These are phyloP conservation scores for Pleurotus platypus DNA, from an alignment of 768 basidiomycete species.

Conservation along the genomic window DNA sequence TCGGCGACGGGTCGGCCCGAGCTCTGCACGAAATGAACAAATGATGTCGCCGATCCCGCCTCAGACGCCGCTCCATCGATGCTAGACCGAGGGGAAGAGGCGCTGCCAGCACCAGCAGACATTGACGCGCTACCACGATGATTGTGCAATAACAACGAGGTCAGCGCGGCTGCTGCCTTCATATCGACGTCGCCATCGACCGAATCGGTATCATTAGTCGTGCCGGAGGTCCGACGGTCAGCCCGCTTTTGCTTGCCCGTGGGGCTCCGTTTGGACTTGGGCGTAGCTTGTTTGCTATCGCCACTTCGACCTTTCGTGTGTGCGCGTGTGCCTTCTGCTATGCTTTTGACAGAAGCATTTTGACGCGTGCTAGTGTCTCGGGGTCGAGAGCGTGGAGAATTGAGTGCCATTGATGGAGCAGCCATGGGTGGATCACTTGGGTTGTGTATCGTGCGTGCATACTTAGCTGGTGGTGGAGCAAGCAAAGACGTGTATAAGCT, in stretches of 20 bases:
- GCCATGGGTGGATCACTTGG: slow-evolving; percentile 64
- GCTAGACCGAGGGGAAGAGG: slow-evolving; percentile 69
- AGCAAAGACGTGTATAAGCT: slow-evolving; percentile 74
- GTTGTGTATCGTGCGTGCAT: slow-evolving; percentile 78
- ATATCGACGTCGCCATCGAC: slow-evolving; percentile 55
- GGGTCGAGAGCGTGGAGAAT: slow-evolving; percentile 34
- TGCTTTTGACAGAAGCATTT: slow-evolving; percentile 29
- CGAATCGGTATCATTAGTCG: slow-evolving; percentile 27
- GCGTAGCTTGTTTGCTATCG: slow-evolving; percentile 26
- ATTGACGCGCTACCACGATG: slow-evolving; percentile 44
- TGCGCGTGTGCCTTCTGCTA: slow-evolving; percentile 44
- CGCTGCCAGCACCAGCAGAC: slow-evolving; percentile 36
- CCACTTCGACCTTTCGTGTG: slow-evolving; percentile 34
- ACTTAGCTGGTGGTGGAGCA: slow-evolving; percentile 72
- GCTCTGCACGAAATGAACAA: slow-evolving; percentile 64
- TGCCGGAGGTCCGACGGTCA: slow-evolving; percentile 20
- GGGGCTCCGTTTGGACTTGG: slow-evolving; percentile 34
- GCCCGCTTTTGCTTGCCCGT: slow-evolving; percentile 49
- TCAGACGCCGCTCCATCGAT: slow-evolving; percentile 58
- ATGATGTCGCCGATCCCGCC: slow-evolving; percentile 55
- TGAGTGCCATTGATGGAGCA: slow-evolving; percentile 42
- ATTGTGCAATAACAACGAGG: slow-evolving; percentile 64
- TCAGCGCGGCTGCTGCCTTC: slow-evolving; percentile 80
- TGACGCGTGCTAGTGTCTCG: slow-evolving; percentile 26
- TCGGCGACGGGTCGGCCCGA: slow-evolving; percentile 52